Evolutionary conservation across 1,284 basidiomycete species (phyloP), one percentile per base, ranked within the genome.

Genomic region (Ustilago hordei): DNA sequence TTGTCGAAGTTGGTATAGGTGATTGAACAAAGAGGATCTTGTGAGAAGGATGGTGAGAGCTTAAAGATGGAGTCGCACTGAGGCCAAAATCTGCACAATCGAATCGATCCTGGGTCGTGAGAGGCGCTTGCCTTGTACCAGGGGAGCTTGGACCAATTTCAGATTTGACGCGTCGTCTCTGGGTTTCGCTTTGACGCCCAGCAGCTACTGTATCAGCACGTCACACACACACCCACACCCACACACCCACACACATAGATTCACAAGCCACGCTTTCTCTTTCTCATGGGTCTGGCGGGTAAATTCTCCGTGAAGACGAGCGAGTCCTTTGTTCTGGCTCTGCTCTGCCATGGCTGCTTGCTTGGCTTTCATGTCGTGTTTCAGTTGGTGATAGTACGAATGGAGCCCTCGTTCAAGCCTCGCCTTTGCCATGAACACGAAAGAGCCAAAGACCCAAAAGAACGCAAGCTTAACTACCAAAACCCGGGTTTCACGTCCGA

Each of bases 91-190:
- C 31, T 59, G 35, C 52, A 35, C 13, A n/a, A 23, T 12, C 13
- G 23, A 48, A 36, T 53, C 45, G 58, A 61, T 61, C 59, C 59
- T 61, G 59, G 59, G 59, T 61, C 59, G 32, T 9, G n/a, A 48
- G n/a, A n/a, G 7, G 9, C n/a, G 8, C n/a, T 28, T 28, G 23
- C 23, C 23, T 3, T 28, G 23, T 28, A 28, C 23, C 23, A 28
- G 5, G 23, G 45, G 45, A 48, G 45, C 23, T 32, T 53, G 50
- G 50, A 53, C 50, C 50, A 35, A 53, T 55, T 38, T 43, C n/a
- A 38, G 41, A 11, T 17, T 45, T 45, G 9, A 45, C 41, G 41
- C 41, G 41, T 39, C 38, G 38, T 45, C 35, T 36, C 28, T 7
- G 34, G 57, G 36, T 38, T 38, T 38, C 5, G 9, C 36, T 38